These are phyloP conservation scores for Bidens hawaiensis DNA, from an alignment of 140 eudicot species.

Conservation along the genomic window DNA sequence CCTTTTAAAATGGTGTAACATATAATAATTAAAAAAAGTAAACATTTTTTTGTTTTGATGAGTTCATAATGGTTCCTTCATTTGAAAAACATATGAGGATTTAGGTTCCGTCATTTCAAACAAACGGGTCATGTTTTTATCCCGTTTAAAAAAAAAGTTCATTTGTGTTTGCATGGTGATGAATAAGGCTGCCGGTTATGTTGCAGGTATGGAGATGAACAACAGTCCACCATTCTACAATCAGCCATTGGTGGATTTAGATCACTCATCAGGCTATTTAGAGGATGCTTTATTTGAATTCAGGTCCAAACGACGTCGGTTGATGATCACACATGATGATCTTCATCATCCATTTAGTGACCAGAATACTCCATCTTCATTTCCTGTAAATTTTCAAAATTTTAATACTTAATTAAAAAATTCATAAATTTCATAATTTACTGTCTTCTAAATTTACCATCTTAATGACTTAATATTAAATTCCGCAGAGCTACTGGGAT, in stretches of 20 bases:
- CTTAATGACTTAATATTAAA: neutral
- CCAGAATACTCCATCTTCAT: constrained; percentile 26
- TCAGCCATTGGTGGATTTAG: constrained; percentile 30
- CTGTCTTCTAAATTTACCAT: neutral
- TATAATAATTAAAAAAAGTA: too few relatives aligned
- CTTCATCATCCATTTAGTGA: constrained; percentile 2
- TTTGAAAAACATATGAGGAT: too few relatives aligned
- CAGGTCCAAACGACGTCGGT: constrained; percentile 62
- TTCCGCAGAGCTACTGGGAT: constrained; percentile 43
- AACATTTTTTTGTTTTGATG: too few relatives aligned
- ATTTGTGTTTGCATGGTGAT: constrained; percentile 9
- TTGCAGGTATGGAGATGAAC: constrained; percentile 33
- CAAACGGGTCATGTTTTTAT: too few relatives aligned
- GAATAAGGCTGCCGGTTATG: neutral
- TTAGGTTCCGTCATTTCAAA: too few relatives aligned
- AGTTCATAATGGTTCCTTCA: too few relatives aligned
- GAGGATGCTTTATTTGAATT: constrained; percentile 76
- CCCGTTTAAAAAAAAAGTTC: too few relatives aligned
- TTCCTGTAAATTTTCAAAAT: constrained; percentile 18
- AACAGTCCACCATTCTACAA: constrained; percentile 29
- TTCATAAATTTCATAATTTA: neutral
- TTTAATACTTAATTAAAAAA: neutral
- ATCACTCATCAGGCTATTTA: constrained; percentile 71
- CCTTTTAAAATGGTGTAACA: too few relatives aligned
- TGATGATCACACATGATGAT: constrained; percentile 23